Evolutionary conservation across 2,329 filamentous ascomycete genomes (phyloP), one percentile per base, ranked within the genome.

Genomic region (Trichoderma sp.): DNA sequence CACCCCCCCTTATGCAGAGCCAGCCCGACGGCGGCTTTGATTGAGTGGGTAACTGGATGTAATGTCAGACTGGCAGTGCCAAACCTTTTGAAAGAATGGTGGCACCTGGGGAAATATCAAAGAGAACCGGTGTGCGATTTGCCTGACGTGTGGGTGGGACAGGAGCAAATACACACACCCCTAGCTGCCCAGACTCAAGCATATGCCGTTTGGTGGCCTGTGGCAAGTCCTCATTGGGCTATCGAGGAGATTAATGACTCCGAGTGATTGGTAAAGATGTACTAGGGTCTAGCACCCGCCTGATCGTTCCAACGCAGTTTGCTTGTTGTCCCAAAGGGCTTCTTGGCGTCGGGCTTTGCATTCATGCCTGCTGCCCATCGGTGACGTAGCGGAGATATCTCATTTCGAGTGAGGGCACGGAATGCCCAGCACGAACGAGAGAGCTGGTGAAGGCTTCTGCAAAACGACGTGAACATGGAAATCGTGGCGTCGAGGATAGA

Each of bases 111-210:
- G 29, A n/a, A 39, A 52, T 64, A 53, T 42, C 58, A 45, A 67
- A 59, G 54, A 34, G 25, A 58, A 67, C 68, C 68, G 68, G 68
- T 69, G 68, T 69, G 58, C 64, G 22, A 58, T 63, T 60, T 64
- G 48, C 58, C 39, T 69, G 64, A 67, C 57, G 52, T 69, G 58
- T 67, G 64, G 64, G 68, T 69, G 68, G 64, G 64, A 69, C 68
- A 67, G 37, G 56, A 67, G 50, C 48, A 60, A 61, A 53, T 53
- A 45, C 34, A 64, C 50, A 45, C 57, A n/a, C 64, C 50, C 66
- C 42, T 39, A 69, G 42, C 52, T 53, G 37, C 35, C 42, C 42
- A 52, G 58, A 45, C n/a, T 56, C 25, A 53, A 63, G 68, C 64
- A 67, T 67, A 57, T 67, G 64, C 58, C 68, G 34, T 67, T 52